These are phyloP conservation scores for Cyberlindnera suaveolens DNA, from an alignment of 805 yeast genomes.

Conservation along the genomic window DNA sequence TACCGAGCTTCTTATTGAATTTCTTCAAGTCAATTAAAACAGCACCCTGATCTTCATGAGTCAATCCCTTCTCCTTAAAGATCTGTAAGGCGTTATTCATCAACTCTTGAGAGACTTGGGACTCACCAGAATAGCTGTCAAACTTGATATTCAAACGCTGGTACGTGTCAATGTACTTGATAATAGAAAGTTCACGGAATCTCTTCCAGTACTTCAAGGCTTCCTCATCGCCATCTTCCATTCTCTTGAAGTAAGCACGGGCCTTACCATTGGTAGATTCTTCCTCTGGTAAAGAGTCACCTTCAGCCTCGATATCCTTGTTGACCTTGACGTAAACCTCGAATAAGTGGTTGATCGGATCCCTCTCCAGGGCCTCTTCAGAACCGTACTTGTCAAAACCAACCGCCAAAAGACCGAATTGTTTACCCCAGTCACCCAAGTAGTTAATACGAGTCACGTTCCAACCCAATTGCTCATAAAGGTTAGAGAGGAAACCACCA, in stretches of 20 bases:
- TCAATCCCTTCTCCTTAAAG: slow-evolving; percentile 62
- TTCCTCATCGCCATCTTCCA: slow-evolving; percentile 89
- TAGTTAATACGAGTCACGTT: slow-evolving; percentile 89
- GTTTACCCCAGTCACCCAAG: slow-evolving; percentile 99
- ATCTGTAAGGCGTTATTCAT: slow-evolving; percentile 61
- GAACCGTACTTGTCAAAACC: slow-evolving; percentile 85
- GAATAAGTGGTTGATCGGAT: slow-evolving; percentile 92
- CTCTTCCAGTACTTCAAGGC: slow-evolving; percentile 77
- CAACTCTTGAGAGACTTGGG: slow-evolving; percentile 73
- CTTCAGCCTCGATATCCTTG: slow-evolving; percentile 58
- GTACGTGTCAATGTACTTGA: slow-evolving; percentile 79
- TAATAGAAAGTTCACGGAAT: slow-evolving; percentile 88
- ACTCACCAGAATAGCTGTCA: slow-evolving; percentile 92
- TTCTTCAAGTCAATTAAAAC: slow-evolving; percentile 76
- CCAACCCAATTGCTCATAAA: slow-evolving; percentile 89
- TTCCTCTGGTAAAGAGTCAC: slow-evolving; percentile 39
- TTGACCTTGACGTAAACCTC: slow-evolving; percentile 89
- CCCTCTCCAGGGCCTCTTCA: slow-evolving; percentile 59
- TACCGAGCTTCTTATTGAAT: slow-evolving; percentile 87
- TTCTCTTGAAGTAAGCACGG: slow-evolving; percentile 74
- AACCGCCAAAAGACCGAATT: slow-evolving; percentile 91
- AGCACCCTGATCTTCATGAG: slow-evolving; percentile 89
- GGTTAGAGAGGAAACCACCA: slow-evolving; percentile 89
- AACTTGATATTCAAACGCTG: slow-evolving; percentile 86
- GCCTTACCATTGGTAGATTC: slow-evolving; percentile 73